Evolutionary conservation across 208 protist genomes (phyloP), one percentile per base, ranked within the genome.

Genomic region (Trypanosomatidae sp.): DNA sequence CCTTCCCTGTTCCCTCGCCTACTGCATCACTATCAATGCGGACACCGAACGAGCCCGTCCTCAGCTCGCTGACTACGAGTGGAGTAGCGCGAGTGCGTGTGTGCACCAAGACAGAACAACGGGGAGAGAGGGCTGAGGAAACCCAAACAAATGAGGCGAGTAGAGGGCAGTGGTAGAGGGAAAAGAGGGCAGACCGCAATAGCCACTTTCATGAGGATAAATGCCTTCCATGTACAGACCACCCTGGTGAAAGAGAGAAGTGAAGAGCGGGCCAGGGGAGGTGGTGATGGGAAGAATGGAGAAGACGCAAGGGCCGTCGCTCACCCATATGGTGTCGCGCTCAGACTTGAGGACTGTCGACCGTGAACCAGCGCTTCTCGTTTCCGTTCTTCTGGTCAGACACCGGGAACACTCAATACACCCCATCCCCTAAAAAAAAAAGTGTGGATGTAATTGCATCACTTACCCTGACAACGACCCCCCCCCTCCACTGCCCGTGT

Each of bases 71-170:
- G 15, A 65, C 46, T 4, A 41, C 15, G n/a, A 47, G 36, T 22
- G 39, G 41, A 47, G 39, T 46, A 19, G 25, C 10, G 25, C 25
- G 25, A 33, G 53, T 7, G 25, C 25, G 53, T 59, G 53, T 33
- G 25, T 13, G 53, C 28, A 12, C 12, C 9, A 50, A 36, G 44
- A 65, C n/a, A 25, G 3, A n/a, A 43, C 15, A 62, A 49, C 47
- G 17, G 70, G 76, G 70, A 71, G 70, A 43, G 56, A 68, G 53
- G 52, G 62, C 17, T 39, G 36, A 55, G 43, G 62, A 39, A 25
- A 64, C 19, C 49, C 46, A 47, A 10, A 72, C 22, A 50, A 44
- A 19, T 56, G 30, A 30, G 33, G 58, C 10, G 58, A 13, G 33
- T 19, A 39, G 52, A 41, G 58, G 28, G 58, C 33, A 8, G 33